Evolutionary conservation across 345 rosid genomes (phyloP).

Genomic region (Rhizophora mangle): DNA sequence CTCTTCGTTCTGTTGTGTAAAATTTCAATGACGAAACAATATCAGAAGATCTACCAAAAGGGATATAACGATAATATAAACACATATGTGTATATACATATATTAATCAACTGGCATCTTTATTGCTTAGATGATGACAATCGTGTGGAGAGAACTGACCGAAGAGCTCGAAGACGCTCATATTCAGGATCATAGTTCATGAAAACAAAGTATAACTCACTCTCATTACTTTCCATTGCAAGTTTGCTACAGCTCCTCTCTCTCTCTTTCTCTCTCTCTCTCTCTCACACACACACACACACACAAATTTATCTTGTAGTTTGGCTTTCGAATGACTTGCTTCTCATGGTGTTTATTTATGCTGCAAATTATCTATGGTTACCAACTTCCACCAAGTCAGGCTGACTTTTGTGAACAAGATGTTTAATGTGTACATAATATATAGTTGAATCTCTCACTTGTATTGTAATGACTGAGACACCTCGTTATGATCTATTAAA

Average conservation of each 20-base stretch:
- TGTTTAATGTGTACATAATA: no score
- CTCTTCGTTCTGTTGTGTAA: conserved; percentile 37
- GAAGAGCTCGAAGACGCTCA: conserved; percentile 60
- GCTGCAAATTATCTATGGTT: background rate
- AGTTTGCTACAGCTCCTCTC: background rate
- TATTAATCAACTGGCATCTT: no score
- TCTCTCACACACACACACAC: no score
- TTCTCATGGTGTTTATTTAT: background rate
- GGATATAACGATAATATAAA: no score
- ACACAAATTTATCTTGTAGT: background rate
- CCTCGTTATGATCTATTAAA: no score
- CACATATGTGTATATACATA: no score
- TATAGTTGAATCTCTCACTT: no score
- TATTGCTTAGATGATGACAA: no score
- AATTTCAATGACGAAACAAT: background rate
- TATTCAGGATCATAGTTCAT: conserved; percentile 76
- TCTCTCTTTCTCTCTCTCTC: background rate
- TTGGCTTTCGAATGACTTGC: background rate
- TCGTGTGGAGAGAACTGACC: conserved; percentile 30
- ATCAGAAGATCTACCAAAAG: background rate
- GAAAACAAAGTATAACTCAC: conserved; percentile 65
- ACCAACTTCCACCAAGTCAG: no score
- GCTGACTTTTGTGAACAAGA: no score
- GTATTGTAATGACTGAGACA: no score
- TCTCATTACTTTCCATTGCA: conserved; percentile 31